Base-by-base conservation (phyloP, 768 basidiomycete genomes). In the Pleurotus tuoliensis region DNA sequence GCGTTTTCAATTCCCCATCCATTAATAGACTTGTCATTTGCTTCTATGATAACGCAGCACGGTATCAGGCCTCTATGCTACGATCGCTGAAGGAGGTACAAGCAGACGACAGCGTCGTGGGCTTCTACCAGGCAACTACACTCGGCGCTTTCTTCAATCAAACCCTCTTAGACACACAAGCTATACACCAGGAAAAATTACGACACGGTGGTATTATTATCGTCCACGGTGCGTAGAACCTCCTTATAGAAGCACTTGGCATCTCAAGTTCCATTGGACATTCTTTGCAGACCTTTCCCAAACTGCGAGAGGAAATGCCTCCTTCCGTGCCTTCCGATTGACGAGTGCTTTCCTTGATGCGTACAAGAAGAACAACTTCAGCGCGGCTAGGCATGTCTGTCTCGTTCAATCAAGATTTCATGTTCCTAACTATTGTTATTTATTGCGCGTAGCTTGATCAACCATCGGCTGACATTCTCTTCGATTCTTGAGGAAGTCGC, bases 61-160 rank as follows among this genome's bases (percentile, higher is more conserved):
- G 90, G 45, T 94, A 93, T 68, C 92, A 94, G 71, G 76, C 81
- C 37, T 81, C 86, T 56, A 92, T 94, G 91, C 76, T 94, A 46
- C 84, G 90, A 56, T 88, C 90, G 20, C 77, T 98, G 66, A 90
- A 92, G 66, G 93, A 95, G 69, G 94, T 95, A 55, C 88, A 91
- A 64, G 84, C 87, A 38, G 93, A 95, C 65, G 93, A 96, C 71
- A 92, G 87, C 61, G 83, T 94, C 34, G 88, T 97, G 55, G 95
- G 95, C 39, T 93, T 96, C 71, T 98, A 98, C 75, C 92, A 96
- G 66, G 90, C 90, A 44, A 92, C 88, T 24, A 84, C 86, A 7
- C 79, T 92, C 39, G 92, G 92, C 43, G 89, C 91, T 4, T 93
- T 94, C 69, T 89, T 88, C 71, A 90, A 83, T 66, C 90, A 92